phyloP scores from a whole-genome alignment of 177 flowering plant genomes.

The Vitis hybrid region DNA sequence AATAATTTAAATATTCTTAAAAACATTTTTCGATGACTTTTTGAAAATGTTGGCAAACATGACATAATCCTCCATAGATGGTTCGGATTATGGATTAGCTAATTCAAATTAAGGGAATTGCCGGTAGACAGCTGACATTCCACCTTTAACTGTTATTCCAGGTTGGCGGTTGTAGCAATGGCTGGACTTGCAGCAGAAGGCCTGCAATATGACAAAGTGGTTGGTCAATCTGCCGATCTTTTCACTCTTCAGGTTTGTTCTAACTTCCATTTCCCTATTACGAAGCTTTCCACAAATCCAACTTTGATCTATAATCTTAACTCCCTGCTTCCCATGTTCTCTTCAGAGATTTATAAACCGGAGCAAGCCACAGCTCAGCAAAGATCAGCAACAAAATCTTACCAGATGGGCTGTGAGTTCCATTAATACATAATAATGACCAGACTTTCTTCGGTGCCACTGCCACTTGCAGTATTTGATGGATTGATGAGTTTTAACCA shows the following conservation, averaged over 20 bases:
- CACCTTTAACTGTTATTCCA: conserved; percentile 21
- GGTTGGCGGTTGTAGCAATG: conserved; percentile 93
- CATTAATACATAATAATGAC: background rate
- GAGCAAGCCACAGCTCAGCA: conserved; percentile 81
- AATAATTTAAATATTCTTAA: too few species aligned
- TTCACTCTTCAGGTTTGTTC: conserved; percentile 82
- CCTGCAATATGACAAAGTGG: conserved; percentile 81
- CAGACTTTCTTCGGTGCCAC: background rate
- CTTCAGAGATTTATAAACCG: conserved; percentile 85
- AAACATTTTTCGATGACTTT: too few species aligned
- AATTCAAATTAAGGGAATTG: background rate
- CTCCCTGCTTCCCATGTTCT: background rate
- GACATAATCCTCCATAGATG: too few species aligned
- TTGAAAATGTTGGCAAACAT: too few species aligned
- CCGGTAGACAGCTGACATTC: background rate
- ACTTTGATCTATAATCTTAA: background rate
- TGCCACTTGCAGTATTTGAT: too few species aligned
- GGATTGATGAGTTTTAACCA: too few species aligned
- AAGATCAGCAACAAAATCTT: conserved; percentile 91
- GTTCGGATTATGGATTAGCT: too few species aligned
- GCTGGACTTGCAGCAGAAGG: conserved; percentile 99
- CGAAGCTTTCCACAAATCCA: background rate
- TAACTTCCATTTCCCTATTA: background rate
- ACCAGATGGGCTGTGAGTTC: conserved; percentile 97
- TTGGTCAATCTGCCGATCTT: conserved; percentile 97